Conservation (phyloP, 768 basidiomycete genomes). For the Leccinum disarticulatum region DNA sequence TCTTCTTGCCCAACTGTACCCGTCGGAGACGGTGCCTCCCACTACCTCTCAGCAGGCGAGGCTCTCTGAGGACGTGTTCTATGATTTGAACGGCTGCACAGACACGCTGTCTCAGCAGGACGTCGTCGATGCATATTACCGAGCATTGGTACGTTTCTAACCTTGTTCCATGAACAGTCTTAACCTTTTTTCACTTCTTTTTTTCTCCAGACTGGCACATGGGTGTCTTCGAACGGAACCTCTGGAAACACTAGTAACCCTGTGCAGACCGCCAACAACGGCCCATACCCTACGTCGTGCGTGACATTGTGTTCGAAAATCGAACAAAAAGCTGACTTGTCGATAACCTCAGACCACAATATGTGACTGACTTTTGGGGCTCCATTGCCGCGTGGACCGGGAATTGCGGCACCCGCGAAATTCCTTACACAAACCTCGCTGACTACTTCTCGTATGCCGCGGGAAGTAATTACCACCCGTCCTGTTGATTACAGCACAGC, state of each 20-base stretch:
- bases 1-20: slow-evolving; percentile 15
- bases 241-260: slow-evolving; percentile 1
- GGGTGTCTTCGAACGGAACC: slow-evolving; percentile 5
- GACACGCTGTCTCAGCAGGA: slow-evolving; percentile 22
- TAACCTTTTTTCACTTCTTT: neutral
- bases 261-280: slow-evolving; percentile 10
- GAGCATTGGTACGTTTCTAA: slow-evolving; percentile 13
- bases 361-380: slow-evolving; percentile 24
- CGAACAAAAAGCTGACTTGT: neutral
- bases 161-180: neutral
- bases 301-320: neutral
- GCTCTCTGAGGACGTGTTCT: slow-evolving; percentile 20
- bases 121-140: slow-evolving; percentile 23
- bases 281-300: slow-evolving; percentile 26
- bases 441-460: slow-evolving; percentile 26
- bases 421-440: slow-evolving; percentile 24
- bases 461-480: slow-evolving; percentile 14
- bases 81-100: slow-evolving; percentile 21
- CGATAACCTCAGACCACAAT: slow-evolving; percentile 10
- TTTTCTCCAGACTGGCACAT: slow-evolving; percentile 16
- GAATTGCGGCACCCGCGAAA: slow-evolving; percentile 19
- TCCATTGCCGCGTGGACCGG: slow-evolving; percentile 27
- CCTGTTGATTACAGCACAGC: slow-evolving; percentile 8
- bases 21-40: slow-evolving; percentile 3
- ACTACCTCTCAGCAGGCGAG: slow-evolving; percentile 12